Base-by-base conservation (phyloP, 495 filamentous ascomycete genomes). In the Tuber calosporum region DNA sequence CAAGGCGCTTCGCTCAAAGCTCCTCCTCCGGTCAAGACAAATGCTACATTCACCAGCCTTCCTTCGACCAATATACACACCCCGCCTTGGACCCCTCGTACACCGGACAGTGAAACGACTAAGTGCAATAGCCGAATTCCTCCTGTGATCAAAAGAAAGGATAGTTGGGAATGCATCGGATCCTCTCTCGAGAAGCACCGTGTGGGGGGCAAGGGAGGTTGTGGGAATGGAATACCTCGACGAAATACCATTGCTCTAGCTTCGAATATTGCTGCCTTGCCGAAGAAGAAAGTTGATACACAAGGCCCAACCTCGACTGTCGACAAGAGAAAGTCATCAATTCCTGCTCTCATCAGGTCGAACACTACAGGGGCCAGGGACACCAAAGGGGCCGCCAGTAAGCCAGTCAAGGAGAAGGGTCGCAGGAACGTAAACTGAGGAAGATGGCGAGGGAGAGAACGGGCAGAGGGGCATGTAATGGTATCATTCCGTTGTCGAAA, bases 361-460 rank as follows among this genome's bases (percentile, higher is more conserved):
- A 73, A 40, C 53, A 77, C 76, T 30, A 69, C 75, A 58, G 70
- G 69, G 41, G n/a, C 48, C 69, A 73, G 74, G 74, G 72, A 30
- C 43, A 75, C 69, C 42, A 43, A 71, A 69, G 68, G 71, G 75
- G 48, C 73, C 34, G 70, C 70, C n/a, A 5, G 48, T 58, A 58
- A 58, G 26, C 26, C n/a, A 58, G 48, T 26, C 48, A 58, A 30
- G n/a, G 48, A 30, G 48, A 58, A 30, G 48, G 9, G 48, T 58
- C 48, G 48, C 48, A 30, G 48, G 48, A 58, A 30, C 48, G 8
- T 58, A n/a, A 58, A 58, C n/a, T 58, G 48, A 58, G 48, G 9
- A 58, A 26, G 48, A 13, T 13, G 48, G 9, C 4, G 9, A n/a
- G 48, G 43, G 43, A 3, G 8, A 15, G n/a, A 3, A 43, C 42